phyloP scores from a whole-genome alignment of 441 rosid genomes.

The Populus hybrid region DNA sequence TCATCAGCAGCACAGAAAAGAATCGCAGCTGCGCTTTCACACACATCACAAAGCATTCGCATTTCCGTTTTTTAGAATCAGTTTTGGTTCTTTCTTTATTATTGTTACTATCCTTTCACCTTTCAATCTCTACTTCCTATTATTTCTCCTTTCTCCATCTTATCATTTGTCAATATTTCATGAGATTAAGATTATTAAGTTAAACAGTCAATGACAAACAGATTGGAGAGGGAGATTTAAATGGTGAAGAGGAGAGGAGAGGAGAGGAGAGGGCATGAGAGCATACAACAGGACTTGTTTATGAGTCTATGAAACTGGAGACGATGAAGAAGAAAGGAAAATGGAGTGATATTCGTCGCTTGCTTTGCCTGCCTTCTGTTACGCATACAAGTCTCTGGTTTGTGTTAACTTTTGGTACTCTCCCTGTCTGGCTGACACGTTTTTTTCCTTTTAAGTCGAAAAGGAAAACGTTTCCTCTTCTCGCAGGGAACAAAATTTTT shows the following conservation, averaged over 20 bases:
- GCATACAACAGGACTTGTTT: neutral
- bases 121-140: neutral
- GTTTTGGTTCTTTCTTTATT: neutral
- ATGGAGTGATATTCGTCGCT: neutral
- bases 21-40: slow-evolving; percentile 87
- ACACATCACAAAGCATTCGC: slow-evolving; percentile 84
- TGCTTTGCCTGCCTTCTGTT: neutral
- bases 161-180: neutral
- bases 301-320: neutral
- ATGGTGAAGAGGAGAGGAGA: neutral
- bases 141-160: neutral
- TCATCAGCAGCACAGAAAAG: slow-evolving; percentile 92
- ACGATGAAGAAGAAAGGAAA: neutral
- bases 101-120: neutral
- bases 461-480: too few species aligned
- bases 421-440: neutral
- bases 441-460: too few species aligned
- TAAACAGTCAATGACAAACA: neutral
- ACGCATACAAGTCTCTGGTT: neutral
- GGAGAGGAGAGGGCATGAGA: neutral
- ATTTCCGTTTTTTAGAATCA: slow-evolving; percentile 21
- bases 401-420: neutral
- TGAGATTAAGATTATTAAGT: neutral
- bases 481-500: too few species aligned
- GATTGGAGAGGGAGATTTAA: neutral